Percentiles rank a stretch among this genome's conserved stretches.
Evolutionary conservation across 2,329 filamentous ascomycete genomes (phyloP).

Genomic region (Ploettnerulaceae sp.): DNA sequence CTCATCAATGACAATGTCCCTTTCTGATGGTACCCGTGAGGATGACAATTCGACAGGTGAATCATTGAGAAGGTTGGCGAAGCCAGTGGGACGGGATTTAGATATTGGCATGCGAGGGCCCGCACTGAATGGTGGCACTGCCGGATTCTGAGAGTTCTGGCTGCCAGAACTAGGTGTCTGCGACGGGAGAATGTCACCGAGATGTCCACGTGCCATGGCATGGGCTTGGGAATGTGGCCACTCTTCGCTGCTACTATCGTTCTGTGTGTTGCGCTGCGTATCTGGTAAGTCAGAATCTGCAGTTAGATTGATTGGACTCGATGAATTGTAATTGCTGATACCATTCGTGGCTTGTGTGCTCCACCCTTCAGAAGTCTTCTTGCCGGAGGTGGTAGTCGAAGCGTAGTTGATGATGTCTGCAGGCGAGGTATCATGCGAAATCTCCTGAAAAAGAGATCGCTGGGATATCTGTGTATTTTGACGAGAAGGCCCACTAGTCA

Average conservation of each 20-base stretch:
- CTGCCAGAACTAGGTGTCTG: constrained; percentile 31
- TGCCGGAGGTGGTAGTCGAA: constrained; percentile 78
- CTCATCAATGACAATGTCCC: constrained; percentile 40
- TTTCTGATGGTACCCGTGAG: constrained; percentile 30
- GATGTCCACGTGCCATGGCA: constrained; percentile 41
- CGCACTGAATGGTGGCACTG: constrained; percentile 38
- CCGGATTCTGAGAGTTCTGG: constrained; percentile 31
- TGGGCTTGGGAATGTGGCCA: constrained; percentile 58
- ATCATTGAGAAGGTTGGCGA: constrained; percentile 32
- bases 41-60: constrained; percentile 29
- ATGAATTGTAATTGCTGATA: constrained; percentile 32
- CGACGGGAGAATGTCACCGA: constrained; percentile 25
- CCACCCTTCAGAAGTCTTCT: constrained; percentile 67
- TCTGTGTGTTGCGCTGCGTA: constrained; percentile 38
- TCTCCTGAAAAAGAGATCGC: constrained; percentile 50
- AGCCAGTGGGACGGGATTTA: constrained; percentile 23
- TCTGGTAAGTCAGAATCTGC: constrained; percentile 44
- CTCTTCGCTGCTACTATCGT: constrained; percentile 46
- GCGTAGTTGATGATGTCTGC: constrained; percentile 71
- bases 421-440: constrained; percentile 54
- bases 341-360: constrained; percentile 73
- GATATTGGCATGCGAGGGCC: constrained; percentile 26
- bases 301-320: constrained; percentile 27
- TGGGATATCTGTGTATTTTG: constrained; percentile 57
- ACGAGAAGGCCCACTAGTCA: constrained; percentile 41